Evolutionary conservation across 208 protist species (phyloP), one percentile per base, ranked within the genome.

Genomic region (Vickermania spadyakhi): DNA sequence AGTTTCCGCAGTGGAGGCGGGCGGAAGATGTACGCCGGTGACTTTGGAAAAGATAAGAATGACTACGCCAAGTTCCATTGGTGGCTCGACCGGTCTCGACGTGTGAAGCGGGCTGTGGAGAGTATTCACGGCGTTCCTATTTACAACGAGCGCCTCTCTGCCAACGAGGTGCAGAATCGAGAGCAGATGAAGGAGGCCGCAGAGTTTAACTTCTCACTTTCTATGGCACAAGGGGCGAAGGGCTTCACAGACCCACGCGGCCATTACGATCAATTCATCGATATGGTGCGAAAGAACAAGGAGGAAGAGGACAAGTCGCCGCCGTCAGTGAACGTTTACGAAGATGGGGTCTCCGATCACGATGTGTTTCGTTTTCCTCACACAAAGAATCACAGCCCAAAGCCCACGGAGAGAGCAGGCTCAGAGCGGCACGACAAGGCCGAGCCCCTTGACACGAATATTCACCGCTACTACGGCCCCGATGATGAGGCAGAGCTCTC

Each of bases 101-200:
- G 81, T 42, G 81, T 92, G 52, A 86, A 81, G 64, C 81, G 84
- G 21, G 81, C 76, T 3, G 79, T 87, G 56, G 84, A 92, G 66
- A 89, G 66, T 11, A 88, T 92, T 50, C 79, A 92, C 59, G 81
- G 84, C 45, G 84, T 92, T 13, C 81, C 84, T n/a, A 58, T 89
- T 18, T 92, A 92, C 74, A 92, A 92, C 60, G 79, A 92, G 25
- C 78, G 84, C 0, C 68, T 92, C 4, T 76, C 84, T 25, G 81
- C 81, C 28, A 92, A 89, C 56, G 84, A 92, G 61, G 81, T 84
- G 65, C 81, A 92, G 68, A 85, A 73, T 18, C 75, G 81, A 52
- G 73, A 84, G 62, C 79, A 89, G 67, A 92, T 92, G 84, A 73
- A 73, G n/a, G 81, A 92, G 66, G 84, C 84, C 22, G 79, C 81